Percentiles rank a stretch among this genome's conserved stretches.
Conservation (phyloP, 768 basidiomycete species). For the Pulveroboletus ravenelii region DNA sequence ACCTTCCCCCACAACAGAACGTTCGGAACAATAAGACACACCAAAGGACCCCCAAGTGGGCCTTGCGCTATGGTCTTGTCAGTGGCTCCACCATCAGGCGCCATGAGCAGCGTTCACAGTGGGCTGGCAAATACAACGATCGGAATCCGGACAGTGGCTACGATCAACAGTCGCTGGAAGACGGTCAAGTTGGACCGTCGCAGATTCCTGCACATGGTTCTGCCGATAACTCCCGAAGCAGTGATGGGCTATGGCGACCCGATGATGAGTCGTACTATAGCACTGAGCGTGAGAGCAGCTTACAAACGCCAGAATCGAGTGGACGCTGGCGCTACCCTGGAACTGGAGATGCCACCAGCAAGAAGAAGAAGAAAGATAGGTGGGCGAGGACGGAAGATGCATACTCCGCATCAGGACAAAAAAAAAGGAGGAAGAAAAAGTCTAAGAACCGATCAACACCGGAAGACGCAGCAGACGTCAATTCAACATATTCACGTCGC, state of each 20-base stretch:
- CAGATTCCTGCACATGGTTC: conserved; percentile 11
- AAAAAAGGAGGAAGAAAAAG: conserved; percentile 68
- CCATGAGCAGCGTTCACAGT: conserved; percentile 75
- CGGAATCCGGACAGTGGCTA: conserved; percentile 65
- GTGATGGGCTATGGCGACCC: conserved; percentile 62
- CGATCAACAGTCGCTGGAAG: conserved; percentile 68
- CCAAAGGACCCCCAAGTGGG: conserved; percentile 94
- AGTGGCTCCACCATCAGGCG: conserved; percentile 74
- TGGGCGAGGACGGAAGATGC: conserved; percentile 88
- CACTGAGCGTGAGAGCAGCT: conserved; percentile 33
- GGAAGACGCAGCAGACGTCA: conserved; percentile 30
- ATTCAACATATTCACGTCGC: conserved; percentile 30
- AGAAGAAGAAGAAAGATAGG: conserved; percentile 77
- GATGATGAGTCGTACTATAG: conserved; percentile 77
- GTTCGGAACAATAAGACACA: conserved; percentile 94
- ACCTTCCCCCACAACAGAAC: conserved; percentile 49
- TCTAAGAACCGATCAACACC: conserved; percentile 44
- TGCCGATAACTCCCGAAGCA: conserved; percentile 18
- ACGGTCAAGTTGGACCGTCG: conserved; percentile 57
- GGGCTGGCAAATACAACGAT: conserved; percentile 85
- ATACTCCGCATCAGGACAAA: conserved; percentile 45
- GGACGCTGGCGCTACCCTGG: conserved; percentile 75
- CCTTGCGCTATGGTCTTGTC: conserved; percentile 83
- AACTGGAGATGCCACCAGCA: conserved; percentile 38
- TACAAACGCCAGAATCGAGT: conserved; percentile 32